Conservation (phyloP, 352 stramenopile genomes). For the Phytophthora meadii region DNA sequence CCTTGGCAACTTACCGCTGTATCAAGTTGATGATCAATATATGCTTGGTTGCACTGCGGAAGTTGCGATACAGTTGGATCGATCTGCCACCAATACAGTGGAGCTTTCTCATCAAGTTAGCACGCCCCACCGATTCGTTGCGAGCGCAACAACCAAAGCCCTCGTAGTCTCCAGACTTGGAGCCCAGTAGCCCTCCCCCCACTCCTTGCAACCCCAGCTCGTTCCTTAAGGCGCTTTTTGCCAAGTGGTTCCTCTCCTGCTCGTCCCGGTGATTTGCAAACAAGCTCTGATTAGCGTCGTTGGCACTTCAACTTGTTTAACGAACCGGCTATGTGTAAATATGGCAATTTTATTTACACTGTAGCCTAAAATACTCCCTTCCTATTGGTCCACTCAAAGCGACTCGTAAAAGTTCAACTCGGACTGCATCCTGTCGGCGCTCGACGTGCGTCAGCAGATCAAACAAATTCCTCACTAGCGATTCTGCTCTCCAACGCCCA, state of each 20-base stretch:
- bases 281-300: constrained; percentile 5
- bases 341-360: constrained; percentile 6
- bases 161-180: background rate
- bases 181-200: too few relatives aligned
- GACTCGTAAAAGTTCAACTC: constrained; percentile 30
- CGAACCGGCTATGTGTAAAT: constrained; percentile 4
- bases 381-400: constrained; percentile 12
- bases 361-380: background rate
- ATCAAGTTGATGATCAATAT: too few relatives aligned
- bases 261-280: constrained; percentile 17
- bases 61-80: constrained; percentile 3
- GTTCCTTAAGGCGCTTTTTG: background rate
- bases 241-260: constrained; percentile 2
- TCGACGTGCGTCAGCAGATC: constrained; percentile 23
- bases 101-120: too few relatives aligned
- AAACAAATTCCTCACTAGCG: constrained; percentile 3
- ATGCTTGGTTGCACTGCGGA: too few relatives aligned
- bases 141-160: background rate
- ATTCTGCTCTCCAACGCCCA: constrained; percentile 10
- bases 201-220: background rate
- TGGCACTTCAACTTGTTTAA: constrained; percentile 23
- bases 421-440: background rate
- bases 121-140: too few relatives aligned
- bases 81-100: constrained; percentile 4
- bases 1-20: too few relatives aligned